Percentiles rank a stretch among this genome's conserved stretches.
Conservation (phyloP, 805 yeast genomes). For the Myxozyma kluyveri region DNA sequence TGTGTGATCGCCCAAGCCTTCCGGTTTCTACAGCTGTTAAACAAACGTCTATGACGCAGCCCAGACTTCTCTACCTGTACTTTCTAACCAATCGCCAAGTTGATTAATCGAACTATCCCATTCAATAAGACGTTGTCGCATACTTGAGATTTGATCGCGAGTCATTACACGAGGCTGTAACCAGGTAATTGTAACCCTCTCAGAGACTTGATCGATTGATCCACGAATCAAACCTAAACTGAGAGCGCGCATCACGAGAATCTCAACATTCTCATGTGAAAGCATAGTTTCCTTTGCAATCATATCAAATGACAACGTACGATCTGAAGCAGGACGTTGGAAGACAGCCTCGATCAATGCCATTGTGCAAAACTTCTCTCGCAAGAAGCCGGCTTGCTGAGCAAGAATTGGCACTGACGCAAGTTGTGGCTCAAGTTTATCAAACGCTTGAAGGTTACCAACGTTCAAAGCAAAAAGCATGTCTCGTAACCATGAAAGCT, state of each 20-base stretch:
- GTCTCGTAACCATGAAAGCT: slow-evolving; percentile 67
- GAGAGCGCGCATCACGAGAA: slow-evolving; percentile 85
- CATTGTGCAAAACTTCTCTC: slow-evolving; percentile 90
- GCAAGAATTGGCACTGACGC: slow-evolving; percentile 55
- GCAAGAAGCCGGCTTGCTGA: slow-evolving; percentile 61
- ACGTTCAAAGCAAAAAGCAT: slow-evolving; percentile 68
- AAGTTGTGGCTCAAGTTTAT: slow-evolving; percentile 45
- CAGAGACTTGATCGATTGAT: slow-evolving; percentile 81
- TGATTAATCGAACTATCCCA: slow-evolving; percentile 78
- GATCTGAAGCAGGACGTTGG: slow-evolving; percentile 66
- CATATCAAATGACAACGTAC: slow-evolving; percentile 68
- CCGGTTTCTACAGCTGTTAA: neutral
- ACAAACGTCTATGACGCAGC: slow-evolving; percentile 10
- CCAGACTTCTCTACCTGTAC: slow-evolving; percentile 52
- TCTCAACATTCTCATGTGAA: slow-evolving; percentile 73
- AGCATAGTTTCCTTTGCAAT: slow-evolving; percentile 71
- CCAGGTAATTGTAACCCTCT: slow-evolving; percentile 82
- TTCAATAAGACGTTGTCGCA: slow-evolving; percentile 66
- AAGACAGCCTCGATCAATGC: slow-evolving; percentile 86
- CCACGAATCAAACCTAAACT: slow-evolving; percentile 82
- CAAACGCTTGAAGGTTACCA: slow-evolving; percentile 72
- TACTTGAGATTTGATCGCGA: slow-evolving; percentile 68
- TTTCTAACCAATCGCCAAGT: slow-evolving; percentile 60
- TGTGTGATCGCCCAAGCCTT: too few relatives aligned
- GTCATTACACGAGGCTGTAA: slow-evolving; percentile 94